phyloP scores from a whole-genome alignment of 176 grass and related monocot genomes.

The Raddia guianensis region DNA sequence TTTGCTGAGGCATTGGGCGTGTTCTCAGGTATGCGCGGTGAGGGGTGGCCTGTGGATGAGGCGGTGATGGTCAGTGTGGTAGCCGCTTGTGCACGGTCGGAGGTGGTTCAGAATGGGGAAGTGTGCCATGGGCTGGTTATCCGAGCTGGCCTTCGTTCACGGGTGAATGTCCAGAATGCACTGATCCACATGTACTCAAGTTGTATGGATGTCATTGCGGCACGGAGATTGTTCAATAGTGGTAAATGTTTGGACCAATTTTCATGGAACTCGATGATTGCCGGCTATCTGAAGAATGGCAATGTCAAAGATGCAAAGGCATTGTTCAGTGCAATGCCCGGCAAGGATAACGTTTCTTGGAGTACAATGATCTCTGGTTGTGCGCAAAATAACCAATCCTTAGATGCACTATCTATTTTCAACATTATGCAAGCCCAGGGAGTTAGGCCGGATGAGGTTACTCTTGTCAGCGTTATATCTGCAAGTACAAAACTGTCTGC shows the following conservation, averaged over 20 bases:
- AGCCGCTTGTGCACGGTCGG: constrained; percentile 52
- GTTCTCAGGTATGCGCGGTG: constrained; percentile 53
- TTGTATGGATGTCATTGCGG: constrained; percentile 54
- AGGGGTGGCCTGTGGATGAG: constrained; percentile 62
- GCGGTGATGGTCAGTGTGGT: constrained; percentile 73
- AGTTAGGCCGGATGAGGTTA: constrained; percentile 69
- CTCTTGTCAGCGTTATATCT: constrained; percentile 73
- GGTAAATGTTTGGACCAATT: constrained; percentile 62
- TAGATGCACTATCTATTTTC: constrained; percentile 65
- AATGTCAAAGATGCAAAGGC: constrained; percentile 52
- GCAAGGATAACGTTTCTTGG: constrained; percentile 79
- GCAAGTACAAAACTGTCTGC: constrained; percentile 68
- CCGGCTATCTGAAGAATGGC: constrained; percentile 73
- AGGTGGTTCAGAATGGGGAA: constrained; percentile 53
- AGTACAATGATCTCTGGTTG: constrained; percentile 76
- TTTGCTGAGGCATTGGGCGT: constrained; percentile 56
- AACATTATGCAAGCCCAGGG: constrained; percentile 57
- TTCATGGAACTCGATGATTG: constrained; percentile 88
- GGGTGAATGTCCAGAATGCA: constrained; percentile 73
- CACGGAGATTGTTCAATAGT: constrained; percentile 63
- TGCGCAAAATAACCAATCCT: constrained; percentile 68
- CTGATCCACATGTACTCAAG: constrained; percentile 90
- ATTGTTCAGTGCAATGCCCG: constrained; percentile 62
- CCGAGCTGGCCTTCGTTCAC: constrained; percentile 57
- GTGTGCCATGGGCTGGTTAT: constrained; percentile 60